Conservation (phyloP, 2,329 filamentous ascomycete genomes). For the Colletotrichum chrysophilum region DNA sequence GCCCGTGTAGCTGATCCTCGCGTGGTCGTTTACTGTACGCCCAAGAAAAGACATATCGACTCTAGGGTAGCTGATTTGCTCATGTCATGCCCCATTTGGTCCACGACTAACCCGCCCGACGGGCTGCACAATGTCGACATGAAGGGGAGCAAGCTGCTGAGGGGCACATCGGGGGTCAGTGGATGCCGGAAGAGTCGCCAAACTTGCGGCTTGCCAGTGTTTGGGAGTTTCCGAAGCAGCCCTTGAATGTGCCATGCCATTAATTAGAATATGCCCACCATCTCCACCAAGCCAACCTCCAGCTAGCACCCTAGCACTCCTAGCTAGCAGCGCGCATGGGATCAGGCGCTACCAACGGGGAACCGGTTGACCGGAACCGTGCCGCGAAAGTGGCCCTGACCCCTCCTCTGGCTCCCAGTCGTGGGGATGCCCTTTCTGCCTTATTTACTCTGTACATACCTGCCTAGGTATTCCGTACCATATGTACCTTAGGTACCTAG, state of each 20-base stretch:
- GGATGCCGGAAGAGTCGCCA: neutral
- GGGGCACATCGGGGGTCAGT: neutral
- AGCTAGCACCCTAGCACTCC: neutral
- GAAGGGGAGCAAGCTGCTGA: neutral
- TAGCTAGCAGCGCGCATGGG: neutral
- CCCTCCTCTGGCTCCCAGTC: neutral
- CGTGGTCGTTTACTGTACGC: neutral
- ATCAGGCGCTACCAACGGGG: slow-evolving; percentile 2
- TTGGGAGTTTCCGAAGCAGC: neutral
- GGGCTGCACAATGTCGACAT: neutral
- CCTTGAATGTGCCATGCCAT: neutral
- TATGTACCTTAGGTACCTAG: neutral
- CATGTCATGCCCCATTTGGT: neutral
- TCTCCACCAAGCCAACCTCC: neutral
- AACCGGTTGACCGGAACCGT: slow-evolving; percentile 14
- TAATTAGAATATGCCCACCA: neutral
- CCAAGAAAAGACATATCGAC: neutral
- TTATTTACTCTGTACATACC: neutral
- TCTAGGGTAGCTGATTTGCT: neutral
- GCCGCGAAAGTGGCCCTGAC: slow-evolving; percentile 5
- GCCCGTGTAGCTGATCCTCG: neutral
- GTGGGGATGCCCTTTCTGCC: neutral
- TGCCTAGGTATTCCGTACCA: neutral
- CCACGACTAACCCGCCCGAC: neutral
- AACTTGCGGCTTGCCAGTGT: neutral